Base-by-base conservation (phyloP, 805 yeast species). In the Torulaspora quercuum region DNA sequence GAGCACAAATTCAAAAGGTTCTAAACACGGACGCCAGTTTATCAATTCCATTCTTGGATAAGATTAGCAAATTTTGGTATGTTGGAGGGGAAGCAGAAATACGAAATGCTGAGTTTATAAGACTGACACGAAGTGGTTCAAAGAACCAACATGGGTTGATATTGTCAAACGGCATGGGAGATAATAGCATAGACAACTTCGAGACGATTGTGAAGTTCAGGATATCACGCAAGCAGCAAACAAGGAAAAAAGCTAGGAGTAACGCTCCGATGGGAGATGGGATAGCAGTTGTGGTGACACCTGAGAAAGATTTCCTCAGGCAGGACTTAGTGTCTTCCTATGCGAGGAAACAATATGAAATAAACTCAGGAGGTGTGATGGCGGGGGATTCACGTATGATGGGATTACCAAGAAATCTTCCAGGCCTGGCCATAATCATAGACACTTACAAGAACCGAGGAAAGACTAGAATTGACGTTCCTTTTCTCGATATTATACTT, bases 121-220 rank as follows among this genome's bases (percentile, higher is more conserved):
- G 48, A 29, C 42, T 58, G 14, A 50, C 58, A 1, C 44, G 41
- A 15, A 36, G 37, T 12, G 51, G 49, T 11, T 33, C 41, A 6
- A 35, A 43, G 6, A 41, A 47, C 13, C 40, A 38, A 11, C 38
- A 48, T 23, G 63, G 63, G 11, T 23, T 47, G 6, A 29, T 58
- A 12, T 39, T 58, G 14, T 58, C 63, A 12, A 58, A 57, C 39
- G 62, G 61, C 3, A 38, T 56, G 21, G 63, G 63, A 14, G 63
- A 58, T 35, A 57, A 55, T 39, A 46, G 40, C n/a, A 53, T 58
- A 13, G 50, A 57, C 46, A 57, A 58, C 40, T 57, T 57, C 34
- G 63, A 58, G 41, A 44, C 45, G 6, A 40, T 39, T 5, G 47
- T 49, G 6, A 44, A 42, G 16, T 52, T 58, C 32, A 48, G 40